Evolutionary conservation across 2,329 filamentous ascomycete species (phyloP).

Genomic region (Dactylellina leptospora): DNA sequence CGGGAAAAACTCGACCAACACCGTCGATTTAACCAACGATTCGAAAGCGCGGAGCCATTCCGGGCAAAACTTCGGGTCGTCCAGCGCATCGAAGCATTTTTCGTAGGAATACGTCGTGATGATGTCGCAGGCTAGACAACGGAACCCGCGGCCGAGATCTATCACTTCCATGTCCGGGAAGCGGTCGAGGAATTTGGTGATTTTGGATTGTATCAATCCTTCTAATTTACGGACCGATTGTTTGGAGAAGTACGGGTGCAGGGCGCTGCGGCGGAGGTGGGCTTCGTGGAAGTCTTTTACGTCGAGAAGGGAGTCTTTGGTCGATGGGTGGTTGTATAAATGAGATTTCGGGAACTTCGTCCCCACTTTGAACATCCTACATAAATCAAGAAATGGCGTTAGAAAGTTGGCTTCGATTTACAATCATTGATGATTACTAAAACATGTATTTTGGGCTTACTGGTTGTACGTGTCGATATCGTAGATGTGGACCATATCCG

Average conservation of each 20-base stretch:
- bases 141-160: conserved; percentile 25
- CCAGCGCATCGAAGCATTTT: conserved; percentile 34
- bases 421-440: background rate
- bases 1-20: conserved; percentile 13
- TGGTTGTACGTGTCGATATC: conserved; percentile 57
- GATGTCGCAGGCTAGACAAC: conserved; percentile 35
- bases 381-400: background rate
- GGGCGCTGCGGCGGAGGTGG: conserved; percentile 36
- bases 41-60: conserved; percentile 35
- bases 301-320: conserved; percentile 31
- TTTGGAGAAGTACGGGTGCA: conserved; percentile 46
- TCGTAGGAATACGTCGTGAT: conserved; percentile 45
- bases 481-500: conserved; percentile 58
- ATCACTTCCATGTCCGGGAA: conserved; percentile 7
- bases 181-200: conserved; percentile 32
- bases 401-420: background rate
- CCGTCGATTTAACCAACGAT: conserved; percentile 1
- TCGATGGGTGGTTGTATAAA: conserved; percentile 39
- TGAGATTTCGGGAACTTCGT: conserved; percentile 43
- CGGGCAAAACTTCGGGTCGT: conserved; percentile 27
- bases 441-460: conserved; percentile 10
- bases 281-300: conserved; percentile 26
- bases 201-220: conserved; percentile 38
- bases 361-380: conserved; percentile 42
- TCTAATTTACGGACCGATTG: conserved; percentile 37